Evolutionary conservation across 768 basidiomycete species (phyloP).

Genomic region (Lentinula sp.): DNA sequence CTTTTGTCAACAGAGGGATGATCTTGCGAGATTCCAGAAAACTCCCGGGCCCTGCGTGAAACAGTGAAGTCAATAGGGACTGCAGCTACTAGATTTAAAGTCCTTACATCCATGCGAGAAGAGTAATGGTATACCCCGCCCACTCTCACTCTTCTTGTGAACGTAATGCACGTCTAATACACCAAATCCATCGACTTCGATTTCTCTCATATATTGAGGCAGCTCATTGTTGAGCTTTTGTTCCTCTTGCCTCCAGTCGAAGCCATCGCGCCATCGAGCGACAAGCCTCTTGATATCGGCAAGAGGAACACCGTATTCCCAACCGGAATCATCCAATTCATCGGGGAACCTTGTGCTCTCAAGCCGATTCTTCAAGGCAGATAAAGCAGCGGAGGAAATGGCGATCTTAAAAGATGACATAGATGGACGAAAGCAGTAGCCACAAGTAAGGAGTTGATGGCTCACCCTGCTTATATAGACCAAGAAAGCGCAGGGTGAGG

Average conservation of each 20-base stretch:
- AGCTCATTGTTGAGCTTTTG: constrained; percentile 20
- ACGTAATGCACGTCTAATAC: constrained; percentile 22
- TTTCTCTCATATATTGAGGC: constrained; percentile 8
- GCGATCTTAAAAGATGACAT: constrained; percentile 3
- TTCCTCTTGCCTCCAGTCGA: constrained; percentile 3
- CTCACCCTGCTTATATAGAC: neutral
- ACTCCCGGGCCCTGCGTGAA: constrained; percentile 34
- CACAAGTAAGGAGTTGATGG: neutral
- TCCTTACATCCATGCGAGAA: constrained; percentile 4
- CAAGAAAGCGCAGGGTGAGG: too few relatives aligned
- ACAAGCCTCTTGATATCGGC: constrained; percentile 2
- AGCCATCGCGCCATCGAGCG: constrained; percentile 1
- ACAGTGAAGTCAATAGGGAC: neutral
- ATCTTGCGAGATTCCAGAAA: constrained; percentile 35
- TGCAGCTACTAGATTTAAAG: neutral
- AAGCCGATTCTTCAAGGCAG: neutral
- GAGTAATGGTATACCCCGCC: constrained; percentile 5
- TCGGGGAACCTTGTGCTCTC: neutral
- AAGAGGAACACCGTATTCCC: constrained; percentile 4
- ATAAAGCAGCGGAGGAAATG: neutral
- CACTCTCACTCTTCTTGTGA: constrained; percentile 19
- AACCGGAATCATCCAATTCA: constrained; percentile 2
- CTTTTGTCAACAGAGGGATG: constrained; percentile 29
- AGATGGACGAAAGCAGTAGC: neutral
- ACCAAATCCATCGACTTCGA: constrained; percentile 12